Percentiles rank a stretch among this genome's conserved stretches.
Evolutionary conservation across 306 rosid genomes (phyloP).

Genomic region (Dalbergia oliveri): DNA sequence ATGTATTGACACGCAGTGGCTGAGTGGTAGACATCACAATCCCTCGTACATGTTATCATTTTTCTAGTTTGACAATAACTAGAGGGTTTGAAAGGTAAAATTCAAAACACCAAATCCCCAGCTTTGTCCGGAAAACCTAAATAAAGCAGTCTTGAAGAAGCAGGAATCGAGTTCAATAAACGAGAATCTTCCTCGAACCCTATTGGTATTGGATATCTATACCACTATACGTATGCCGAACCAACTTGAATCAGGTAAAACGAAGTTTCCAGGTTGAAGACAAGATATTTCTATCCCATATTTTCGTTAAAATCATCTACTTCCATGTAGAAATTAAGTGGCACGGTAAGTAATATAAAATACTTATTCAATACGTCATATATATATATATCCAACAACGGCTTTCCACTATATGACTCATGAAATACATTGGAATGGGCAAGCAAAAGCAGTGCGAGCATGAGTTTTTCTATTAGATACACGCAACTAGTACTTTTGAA

Average conservation of each 20-base stretch:
- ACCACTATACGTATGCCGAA: neutral
- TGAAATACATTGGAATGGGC: neutral
- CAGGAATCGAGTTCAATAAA: neutral
- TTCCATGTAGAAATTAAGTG: neutral
- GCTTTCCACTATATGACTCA: neutral
- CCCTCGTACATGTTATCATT: neutral
- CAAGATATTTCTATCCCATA: neutral
- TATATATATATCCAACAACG: no score
- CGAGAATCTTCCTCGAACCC: neutral
- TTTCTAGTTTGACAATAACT: neutral
- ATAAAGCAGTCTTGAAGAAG: constrained; percentile 17
- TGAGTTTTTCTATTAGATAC: neutral
- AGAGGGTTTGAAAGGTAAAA: neutral
- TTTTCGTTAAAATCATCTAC: neutral
- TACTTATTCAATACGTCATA: no score
- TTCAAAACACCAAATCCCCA: neutral
- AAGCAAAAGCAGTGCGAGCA: neutral
- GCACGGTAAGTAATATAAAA: neutral
- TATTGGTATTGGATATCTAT: neutral
- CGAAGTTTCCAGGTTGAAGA: neutral
- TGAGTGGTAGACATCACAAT: neutral
- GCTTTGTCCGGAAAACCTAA: neutral
- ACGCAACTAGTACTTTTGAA: neutral
- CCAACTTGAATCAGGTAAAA: neutral
- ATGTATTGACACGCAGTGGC: neutral